A percentile compares a stretch with the other conserved stretches of the same genome.
phyloP scores from a whole-genome alignment of 495 filamentous ascomycete species.

The Hypoxylon fragiforme region DNA sequence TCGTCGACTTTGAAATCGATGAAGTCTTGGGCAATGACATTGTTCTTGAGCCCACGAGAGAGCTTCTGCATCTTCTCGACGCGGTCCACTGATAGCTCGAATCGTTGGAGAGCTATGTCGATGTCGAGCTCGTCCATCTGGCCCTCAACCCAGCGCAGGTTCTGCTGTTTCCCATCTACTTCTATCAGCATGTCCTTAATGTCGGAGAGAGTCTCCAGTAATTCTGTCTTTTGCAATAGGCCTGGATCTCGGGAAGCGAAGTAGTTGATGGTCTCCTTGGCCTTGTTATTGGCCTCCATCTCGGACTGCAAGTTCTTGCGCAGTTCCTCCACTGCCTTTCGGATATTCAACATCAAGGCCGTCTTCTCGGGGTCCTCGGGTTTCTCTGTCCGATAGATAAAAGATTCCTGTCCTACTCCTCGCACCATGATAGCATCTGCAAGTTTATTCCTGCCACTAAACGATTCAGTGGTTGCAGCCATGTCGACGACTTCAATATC shows the following conservation, averaged over 20 bases:
- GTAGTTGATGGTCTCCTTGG: conserved; percentile 79
- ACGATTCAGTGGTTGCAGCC: conserved; percentile 61
- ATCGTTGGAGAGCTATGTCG: conserved; percentile 86
- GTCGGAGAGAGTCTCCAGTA: conserved; percentile 68
- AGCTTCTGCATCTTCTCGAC: conserved; percentile 83
- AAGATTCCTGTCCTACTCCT: conserved; percentile 82
- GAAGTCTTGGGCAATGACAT: conserved; percentile 81
- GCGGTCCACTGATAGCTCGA: conserved; percentile 78
- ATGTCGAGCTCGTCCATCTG: conserved; percentile 97
- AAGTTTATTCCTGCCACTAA: conserved; percentile 64
- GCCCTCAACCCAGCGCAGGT: conserved; percentile 89
- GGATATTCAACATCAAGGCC: conserved; percentile 79
- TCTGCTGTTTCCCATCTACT: conserved; percentile 94
- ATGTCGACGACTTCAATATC: conserved; percentile 95
- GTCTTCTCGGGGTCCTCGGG: conserved; percentile 72
- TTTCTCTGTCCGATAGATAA: conserved; percentile 87
- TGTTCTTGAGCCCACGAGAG: conserved; percentile 77
- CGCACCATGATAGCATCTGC: conserved; percentile 88
- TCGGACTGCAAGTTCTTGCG: conserved; percentile 80
- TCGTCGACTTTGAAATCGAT: conserved; percentile 89
- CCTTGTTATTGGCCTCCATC: conserved; percentile 75
- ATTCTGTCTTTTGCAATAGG: conserved; percentile 69
- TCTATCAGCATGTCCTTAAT: conserved; percentile 85
- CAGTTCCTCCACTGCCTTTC: conserved; percentile 89
- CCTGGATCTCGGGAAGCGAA: conserved; percentile 72